Conservation (phyloP, 2,329 filamentous ascomycete genomes). For the Zymoseptoria ardabiliae region DNA sequence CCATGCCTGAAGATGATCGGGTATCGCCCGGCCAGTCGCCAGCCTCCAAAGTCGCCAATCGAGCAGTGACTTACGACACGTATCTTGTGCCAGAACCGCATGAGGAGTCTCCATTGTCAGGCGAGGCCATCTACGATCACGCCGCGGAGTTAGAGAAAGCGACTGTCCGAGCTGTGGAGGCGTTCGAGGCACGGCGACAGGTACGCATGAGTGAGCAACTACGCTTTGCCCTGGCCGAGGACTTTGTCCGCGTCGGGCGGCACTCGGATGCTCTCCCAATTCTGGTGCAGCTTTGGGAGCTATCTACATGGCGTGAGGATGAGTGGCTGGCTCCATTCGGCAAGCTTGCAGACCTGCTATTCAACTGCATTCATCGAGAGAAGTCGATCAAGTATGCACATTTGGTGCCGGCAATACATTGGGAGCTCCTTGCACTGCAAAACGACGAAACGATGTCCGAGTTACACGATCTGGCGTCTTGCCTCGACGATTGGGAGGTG, state of each 20-base stretch:
- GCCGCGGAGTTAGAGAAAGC: slow-evolving; percentile 43
- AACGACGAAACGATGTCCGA: slow-evolving; percentile 2
- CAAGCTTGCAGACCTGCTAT: slow-evolving; percentile 46
- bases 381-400: slow-evolving; percentile 34
- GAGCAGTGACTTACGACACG: slow-evolving; percentile 50
- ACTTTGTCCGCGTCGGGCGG: slow-evolving; percentile 43
- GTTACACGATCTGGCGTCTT: slow-evolving; percentile 10
- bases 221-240: slow-evolving; percentile 48
- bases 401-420: slow-evolving; percentile 47
- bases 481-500: slow-evolving; percentile 12
- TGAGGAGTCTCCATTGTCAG: slow-evolving; percentile 43
- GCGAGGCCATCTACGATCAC: slow-evolving; percentile 44
- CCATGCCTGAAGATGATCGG: slow-evolving; percentile 54
- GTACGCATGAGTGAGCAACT: slow-evolving; percentile 48
- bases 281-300: slow-evolving; percentile 48
- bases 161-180: slow-evolving; percentile 39
- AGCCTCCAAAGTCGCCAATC: slow-evolving; percentile 47
- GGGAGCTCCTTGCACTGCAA: slow-evolving; percentile 43
- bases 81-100: slow-evolving; percentile 55
- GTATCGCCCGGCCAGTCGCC: slow-evolving; percentile 48
- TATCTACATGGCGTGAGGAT: slow-evolving; percentile 51
- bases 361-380: slow-evolving; percentile 42
- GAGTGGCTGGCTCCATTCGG: slow-evolving; percentile 53
- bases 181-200: slow-evolving; percentile 49
- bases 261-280: slow-evolving; percentile 47